Conservation (phyloP, 1,139 yeast genomes). For the Spathaspora sp. region DNA sequence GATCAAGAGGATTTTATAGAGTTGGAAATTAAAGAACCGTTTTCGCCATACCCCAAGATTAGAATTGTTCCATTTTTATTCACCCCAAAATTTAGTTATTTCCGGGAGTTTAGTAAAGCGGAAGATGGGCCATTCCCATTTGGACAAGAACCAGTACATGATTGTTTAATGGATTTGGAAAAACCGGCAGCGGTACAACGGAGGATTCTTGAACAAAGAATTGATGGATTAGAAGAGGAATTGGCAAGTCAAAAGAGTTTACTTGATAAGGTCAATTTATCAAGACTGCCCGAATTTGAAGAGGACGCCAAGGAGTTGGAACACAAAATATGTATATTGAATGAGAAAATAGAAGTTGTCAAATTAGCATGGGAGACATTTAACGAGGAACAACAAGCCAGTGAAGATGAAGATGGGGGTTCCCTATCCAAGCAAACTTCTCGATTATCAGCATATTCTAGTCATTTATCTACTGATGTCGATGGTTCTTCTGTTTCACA, state of each 20-base stretch:
- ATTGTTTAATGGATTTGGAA: conserved; percentile 60
- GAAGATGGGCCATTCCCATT: conserved; percentile 60
- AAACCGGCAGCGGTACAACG: conserved; percentile 57
- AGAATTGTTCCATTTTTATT: conserved; percentile 62
- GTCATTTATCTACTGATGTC: conserved; percentile 27
- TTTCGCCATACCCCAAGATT: conserved; percentile 55
- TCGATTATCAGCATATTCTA: conserved; percentile 27
- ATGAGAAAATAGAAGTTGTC: conserved; percentile 26
- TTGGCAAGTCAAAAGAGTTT: conserved; percentile 36
- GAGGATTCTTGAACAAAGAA: conserved; percentile 39
- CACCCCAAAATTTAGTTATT: conserved; percentile 76
- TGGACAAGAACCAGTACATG: conserved; percentile 67
- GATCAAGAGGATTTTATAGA: conserved; percentile 83
- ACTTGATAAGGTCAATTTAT: conserved; percentile 20
- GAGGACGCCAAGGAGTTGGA: conserved; percentile 27
- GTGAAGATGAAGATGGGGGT: conserved; percentile 9
- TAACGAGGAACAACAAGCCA: conserved; percentile 15
- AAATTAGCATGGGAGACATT: conserved; percentile 21
- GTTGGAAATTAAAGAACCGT: conserved; percentile 52
- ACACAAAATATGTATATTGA: conserved; percentile 26
- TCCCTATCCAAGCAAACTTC: conserved; percentile 9
- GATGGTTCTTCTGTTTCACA: conserved; percentile 21
- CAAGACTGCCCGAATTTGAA: conserved; percentile 11
- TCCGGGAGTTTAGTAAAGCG: conserved; percentile 56
- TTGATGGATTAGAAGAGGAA: conserved; percentile 44